phyloP scores from a whole-genome alignment of 148 eudicot genomes.

The Chenopodium formosanum region DNA sequence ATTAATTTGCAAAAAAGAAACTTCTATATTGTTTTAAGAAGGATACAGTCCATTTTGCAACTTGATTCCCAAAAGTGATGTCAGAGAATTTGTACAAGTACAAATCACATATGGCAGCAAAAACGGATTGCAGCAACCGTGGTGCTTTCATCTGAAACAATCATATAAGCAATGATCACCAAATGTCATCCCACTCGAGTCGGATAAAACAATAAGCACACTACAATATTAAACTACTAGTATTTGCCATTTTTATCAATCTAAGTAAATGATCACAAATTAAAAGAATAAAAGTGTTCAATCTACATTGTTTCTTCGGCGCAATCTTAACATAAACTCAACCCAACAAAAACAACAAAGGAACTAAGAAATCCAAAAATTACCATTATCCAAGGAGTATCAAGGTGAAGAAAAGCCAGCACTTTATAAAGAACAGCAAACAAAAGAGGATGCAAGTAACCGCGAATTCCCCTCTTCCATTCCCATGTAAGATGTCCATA shows the following conservation, averaged over 20 bases:
- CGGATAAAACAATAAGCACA: too few species aligned
- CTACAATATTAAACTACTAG: too few species aligned
- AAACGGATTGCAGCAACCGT: conserved; percentile 66
- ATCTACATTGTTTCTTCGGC: too few species aligned
- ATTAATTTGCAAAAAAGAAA: neutral
- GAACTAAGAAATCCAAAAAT: neutral
- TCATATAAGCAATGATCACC: neutral
- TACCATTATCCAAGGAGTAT: conserved; percentile 84
- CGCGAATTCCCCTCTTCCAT: conserved; percentile 80
- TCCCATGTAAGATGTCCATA: conserved; percentile 98
- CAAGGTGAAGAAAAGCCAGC: conserved; percentile 68
- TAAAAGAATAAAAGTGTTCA: too few species aligned
- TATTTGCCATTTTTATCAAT: too few species aligned
- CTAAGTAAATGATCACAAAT: too few species aligned
- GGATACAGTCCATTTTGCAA: conserved; percentile 96
- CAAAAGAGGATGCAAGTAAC: conserved; percentile 82
- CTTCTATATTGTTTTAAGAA: conserved; percentile 4
- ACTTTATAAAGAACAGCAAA: conserved; percentile 79
- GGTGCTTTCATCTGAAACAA: conserved; percentile 71
- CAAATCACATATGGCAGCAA: conserved; percentile 87
- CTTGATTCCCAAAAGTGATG: conserved; percentile 50
- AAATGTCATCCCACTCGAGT: neutral
- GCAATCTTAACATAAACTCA: neutral
- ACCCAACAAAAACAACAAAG: neutral
- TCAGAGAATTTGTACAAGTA: conserved; percentile 73